These are phyloP conservation scores for Lolium rigidum DNA, from an alignment of 176 grass and related monocot genomes.

Conservation along the genomic window DNA sequence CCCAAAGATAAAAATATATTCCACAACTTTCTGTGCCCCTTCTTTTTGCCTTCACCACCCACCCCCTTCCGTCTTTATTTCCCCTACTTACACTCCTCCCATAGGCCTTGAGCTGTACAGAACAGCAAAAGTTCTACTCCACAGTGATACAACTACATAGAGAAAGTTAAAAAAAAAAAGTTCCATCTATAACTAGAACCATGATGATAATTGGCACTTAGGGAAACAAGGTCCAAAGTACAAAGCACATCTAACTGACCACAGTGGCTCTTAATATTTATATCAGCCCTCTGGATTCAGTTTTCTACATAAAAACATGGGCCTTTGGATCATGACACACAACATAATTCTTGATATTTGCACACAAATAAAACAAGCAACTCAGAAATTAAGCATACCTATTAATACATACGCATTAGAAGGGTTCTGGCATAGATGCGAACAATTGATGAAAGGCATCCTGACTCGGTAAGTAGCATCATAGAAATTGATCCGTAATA, in stretches of 20 bases:
- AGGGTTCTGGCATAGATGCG: background rate
- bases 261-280: conserved; percentile 8
- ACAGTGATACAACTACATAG: background rate
- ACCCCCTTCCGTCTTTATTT: conserved; percentile 5
- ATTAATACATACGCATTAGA: background rate
- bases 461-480: background rate
- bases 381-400: background rate
- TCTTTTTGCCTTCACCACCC: background rate
- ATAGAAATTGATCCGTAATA: background rate
- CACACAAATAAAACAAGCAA: background rate
- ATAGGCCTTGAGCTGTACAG: background rate
- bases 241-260: background rate
- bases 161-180: background rate
- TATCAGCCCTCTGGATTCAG: background rate
- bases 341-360: background rate
- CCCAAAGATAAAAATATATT: background rate
- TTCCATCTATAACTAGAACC: background rate
- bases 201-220: background rate
- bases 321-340: background rate
- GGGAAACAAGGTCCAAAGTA: background rate
- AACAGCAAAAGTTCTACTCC: background rate
- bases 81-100: conserved; percentile 8
- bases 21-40: background rate
- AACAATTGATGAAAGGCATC: background rate
- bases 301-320: conserved; percentile 1